Base-by-base conservation (phyloP, 495 filamentous ascomycete species). In the Aspergillus cavernicola region DNA sequence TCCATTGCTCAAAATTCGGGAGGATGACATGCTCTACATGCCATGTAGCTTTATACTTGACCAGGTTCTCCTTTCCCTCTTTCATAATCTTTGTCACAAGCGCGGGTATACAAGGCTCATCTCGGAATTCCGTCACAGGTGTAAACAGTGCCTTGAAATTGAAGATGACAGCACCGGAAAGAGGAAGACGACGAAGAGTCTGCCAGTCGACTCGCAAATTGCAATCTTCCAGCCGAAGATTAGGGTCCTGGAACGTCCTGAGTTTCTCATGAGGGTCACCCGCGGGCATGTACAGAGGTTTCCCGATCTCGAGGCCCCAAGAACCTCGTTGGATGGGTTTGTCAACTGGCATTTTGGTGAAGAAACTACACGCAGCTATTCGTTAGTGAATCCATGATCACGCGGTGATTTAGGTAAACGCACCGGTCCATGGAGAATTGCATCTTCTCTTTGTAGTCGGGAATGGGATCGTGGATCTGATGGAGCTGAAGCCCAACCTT, bases 101-200 rank as follows among this genome's bases (percentile, higher is more conserved):
- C 13, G 76, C 77, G 0, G 91, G 91, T 2, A 96, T 70, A 35
- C 83, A 85, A 16, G 86, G 80, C 61, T 96, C 91, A 40, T 88
- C 79, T 0, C 84, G 72, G 54, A 96, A 84, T 58, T 88, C 84
- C 15, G 72, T 63, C 0, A 96, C 66, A 0, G 87, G 86, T 2
- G 89, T 93, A 70, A 96, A 96, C 0, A 95, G 65, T 0, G 85
- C 91, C 63, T 93, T 96, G 81, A 92, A 96, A 64, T 96, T 96
- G 70, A 96, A 96, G 2, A 89, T 80, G 8, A 96, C 70, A 0
- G 78, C 84, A 0, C 80, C 88, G 0, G 85, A 87, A 4, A 96
- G 67, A 2, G 91, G 91, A 1, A 96, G 72, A 22, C 91, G 80
- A 11, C 91, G 83, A 15, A 96, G 76, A 0, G 91, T 96, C 68